Percentiles rank a stretch among this genome's conserved stretches.
Evolutionary conservation across 2,329 filamentous ascomycete genomes (phyloP).

Genomic region (Penicillium paneum): DNA sequence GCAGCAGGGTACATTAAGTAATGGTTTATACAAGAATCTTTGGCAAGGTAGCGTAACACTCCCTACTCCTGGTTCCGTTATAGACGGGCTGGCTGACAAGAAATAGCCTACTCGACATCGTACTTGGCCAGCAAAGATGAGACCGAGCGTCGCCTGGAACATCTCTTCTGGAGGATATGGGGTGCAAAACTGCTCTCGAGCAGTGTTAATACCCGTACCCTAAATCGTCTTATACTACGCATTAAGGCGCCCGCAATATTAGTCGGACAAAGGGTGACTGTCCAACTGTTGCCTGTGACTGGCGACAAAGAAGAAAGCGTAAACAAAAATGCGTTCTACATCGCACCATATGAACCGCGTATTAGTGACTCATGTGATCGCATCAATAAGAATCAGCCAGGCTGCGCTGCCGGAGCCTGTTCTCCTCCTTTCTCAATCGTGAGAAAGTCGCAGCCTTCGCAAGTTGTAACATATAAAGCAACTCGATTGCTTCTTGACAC

Average conservation of each 20-base stretch:
- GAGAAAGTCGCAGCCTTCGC: constrained; percentile 35
- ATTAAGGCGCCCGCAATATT: constrained; percentile 38
- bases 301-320: constrained; percentile 2
- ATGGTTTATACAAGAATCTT: constrained; percentile 43
- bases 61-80: background rate
- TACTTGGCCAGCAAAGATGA: constrained; percentile 42
- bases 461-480: constrained; percentile 29
- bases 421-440: constrained; percentile 35
- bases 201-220: constrained; percentile 37
- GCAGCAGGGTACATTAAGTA: constrained; percentile 36
- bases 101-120: constrained; percentile 47
- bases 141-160: constrained; percentile 46
- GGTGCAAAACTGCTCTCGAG: constrained; percentile 38
- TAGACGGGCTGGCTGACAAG: background rate
- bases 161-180: constrained; percentile 55
- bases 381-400: background rate
- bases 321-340: background rate
- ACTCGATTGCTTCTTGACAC: constrained; percentile 33
- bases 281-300: background rate
- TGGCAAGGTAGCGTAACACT: constrained; percentile 46
- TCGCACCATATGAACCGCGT: background rate
- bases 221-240: constrained; percentile 45
- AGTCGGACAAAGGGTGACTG: background rate
- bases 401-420: background rate
- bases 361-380: background rate